Conservation (phyloP, 2,329 filamentous ascomycete genomes). For the Didymellaceae sp. region DNA sequence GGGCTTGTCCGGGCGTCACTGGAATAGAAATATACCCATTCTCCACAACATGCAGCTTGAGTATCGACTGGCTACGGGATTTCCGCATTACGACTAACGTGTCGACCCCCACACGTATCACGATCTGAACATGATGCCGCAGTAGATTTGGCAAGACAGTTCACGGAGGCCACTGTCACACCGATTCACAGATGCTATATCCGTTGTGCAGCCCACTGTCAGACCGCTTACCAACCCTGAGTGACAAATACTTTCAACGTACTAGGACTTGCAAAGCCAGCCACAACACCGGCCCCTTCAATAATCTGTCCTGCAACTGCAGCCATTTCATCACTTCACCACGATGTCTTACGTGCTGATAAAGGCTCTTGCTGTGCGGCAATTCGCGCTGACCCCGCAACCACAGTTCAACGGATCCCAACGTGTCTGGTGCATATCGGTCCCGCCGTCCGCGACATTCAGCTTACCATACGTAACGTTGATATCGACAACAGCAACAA, state of each 20-base stretch:
- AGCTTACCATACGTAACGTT: neutral
- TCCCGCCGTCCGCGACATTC: neutral
- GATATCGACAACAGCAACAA: neutral
- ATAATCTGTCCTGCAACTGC: neutral
- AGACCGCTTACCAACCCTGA: neutral
- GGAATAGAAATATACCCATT: neutral
- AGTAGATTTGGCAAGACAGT: too few relatives aligned
- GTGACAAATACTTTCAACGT: slow-evolving; percentile 6
- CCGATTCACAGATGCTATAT: too few relatives aligned
- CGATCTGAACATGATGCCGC: too few relatives aligned
- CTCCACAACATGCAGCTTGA: neutral
- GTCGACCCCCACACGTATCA: too few relatives aligned
- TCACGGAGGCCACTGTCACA: too few relatives aligned
- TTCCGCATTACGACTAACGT: neutral
- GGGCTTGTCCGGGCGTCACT: neutral
- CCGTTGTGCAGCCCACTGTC: too few relatives aligned
- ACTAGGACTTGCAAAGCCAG: neutral
- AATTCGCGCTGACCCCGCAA: slow-evolving; percentile 9
- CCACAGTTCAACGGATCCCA: neutral
- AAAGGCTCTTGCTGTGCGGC: neutral
- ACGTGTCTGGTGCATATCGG: neutral
- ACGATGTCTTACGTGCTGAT: neutral
- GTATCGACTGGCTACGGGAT: neutral
- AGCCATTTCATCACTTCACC: neutral
- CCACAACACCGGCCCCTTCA: neutral